Evolutionary conservation across 2,329 filamentous ascomycete genomes (phyloP), one percentile per base, ranked within the genome.

Genomic region (Diplodia seriata): DNA sequence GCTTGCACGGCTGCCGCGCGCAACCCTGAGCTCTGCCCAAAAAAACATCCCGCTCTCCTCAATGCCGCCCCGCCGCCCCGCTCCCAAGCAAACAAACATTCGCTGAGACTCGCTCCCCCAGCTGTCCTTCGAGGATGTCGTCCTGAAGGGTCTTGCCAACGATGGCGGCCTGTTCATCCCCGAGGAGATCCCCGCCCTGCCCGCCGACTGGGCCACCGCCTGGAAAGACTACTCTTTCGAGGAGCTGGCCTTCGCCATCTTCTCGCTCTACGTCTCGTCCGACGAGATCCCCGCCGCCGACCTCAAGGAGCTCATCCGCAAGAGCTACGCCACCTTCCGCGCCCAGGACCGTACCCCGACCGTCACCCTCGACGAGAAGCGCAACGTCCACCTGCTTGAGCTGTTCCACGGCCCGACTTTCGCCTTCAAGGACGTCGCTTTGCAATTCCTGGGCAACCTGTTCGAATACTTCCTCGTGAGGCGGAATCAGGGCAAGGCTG

Each of bases 331-430:
- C 23, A 97, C 93, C 9, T 99, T 99, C 84, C 91, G 94, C 72
- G 85, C 88, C 40, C 81, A 88, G 51, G 89, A 96, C 66, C 88
- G 92, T 51, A 93, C 92, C 0, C 95, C 95, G 0, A 81, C 95
- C 31, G 86, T 92, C 53, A 88, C 91, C n/a, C 84, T 97, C 65
- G 87, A 94, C 75, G 83, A 87, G 74, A 78, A 84, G 69, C 84
- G 87, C 72, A 91, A 94, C 77, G 84, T 97, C 51, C 89, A 97
- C 77, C 84, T 97, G 67, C 87, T 99, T 40, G 95, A 99, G 80
- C 86, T 99, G 53, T 99, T 98, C 85, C 94, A 98, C 78, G 95
- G 95, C 1, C 95, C 94, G 5, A 98, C 91, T 0, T 97, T 93
- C 77, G 91, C 94, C 2, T 98, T 98, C 84, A 79, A 98, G 81